Conservation (phyloP, 163 green algal genomes). For the Scenedesmus sp. region DNA sequence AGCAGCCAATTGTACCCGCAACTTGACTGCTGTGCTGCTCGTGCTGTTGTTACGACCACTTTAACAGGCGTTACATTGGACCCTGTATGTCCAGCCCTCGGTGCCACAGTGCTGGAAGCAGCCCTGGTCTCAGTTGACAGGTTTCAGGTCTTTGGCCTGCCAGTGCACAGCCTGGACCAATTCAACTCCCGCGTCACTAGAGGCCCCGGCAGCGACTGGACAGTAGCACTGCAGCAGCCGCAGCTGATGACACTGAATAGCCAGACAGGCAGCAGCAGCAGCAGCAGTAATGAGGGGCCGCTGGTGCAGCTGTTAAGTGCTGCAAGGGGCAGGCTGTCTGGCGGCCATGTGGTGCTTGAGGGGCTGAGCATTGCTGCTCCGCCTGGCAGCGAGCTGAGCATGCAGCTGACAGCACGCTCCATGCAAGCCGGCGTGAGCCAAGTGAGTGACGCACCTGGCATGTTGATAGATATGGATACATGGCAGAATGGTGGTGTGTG, state of each 20-base stretch:
- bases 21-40: too few species aligned
- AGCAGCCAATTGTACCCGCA: too few species aligned
- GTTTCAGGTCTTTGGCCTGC: conserved; percentile 31
- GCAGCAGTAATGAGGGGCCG: too few species aligned
- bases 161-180: conserved; percentile 12
- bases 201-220: conserved; percentile 6
- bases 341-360: not conserved
- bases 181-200: conserved; percentile 16
- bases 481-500: too few species aligned
- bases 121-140: not conserved
- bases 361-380: not conserved
- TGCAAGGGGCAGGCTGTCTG: not conserved
- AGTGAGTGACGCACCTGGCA: not conserved
- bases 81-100: conserved; percentile 26
- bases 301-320: conserved; percentile 9
- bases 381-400: not conserved
- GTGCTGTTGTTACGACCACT: too few species aligned
- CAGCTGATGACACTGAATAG: not conserved
- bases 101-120: not conserved
- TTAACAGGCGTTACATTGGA: not conserved
- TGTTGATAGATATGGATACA: too few species aligned
- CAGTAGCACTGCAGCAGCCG: conserved; percentile 2
- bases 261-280: not conserved
- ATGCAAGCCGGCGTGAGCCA: not conserved
- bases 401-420: not conserved